Conservation (phyloP, 1,139 yeast species). For the Pichia cactophila region DNA sequence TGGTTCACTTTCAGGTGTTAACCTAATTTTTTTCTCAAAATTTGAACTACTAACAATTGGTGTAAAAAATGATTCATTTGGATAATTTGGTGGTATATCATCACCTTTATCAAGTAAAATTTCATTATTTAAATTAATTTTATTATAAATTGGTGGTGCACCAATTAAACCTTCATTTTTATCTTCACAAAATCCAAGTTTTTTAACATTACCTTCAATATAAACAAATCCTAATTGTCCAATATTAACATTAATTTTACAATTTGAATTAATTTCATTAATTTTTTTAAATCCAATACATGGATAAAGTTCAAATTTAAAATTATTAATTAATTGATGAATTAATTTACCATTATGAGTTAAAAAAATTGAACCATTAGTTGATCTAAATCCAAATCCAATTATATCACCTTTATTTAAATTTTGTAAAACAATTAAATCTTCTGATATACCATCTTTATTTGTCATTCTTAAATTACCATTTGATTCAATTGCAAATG, state of each 20-base stretch:
- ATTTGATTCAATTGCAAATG: constrained; percentile 80
- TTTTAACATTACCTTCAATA: constrained; percentile 90
- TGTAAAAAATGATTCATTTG: constrained; percentile 59
- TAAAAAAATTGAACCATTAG: constrained; percentile 76
- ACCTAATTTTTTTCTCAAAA: background rate
- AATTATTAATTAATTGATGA: constrained; percentile 75
- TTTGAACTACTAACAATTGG: constrained; percentile 17
- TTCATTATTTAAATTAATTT: constrained; percentile 31
- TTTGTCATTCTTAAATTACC: constrained; percentile 70
- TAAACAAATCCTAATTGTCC: constrained; percentile 92
- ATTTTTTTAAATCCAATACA: constrained; percentile 66
- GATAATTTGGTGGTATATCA: constrained; percentile 62
- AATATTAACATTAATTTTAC: constrained; percentile 73
- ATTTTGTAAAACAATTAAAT: constrained; percentile 67
- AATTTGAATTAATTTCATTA: constrained; percentile 39
- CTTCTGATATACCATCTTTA: constrained; percentile 40
- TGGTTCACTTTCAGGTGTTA: constrained; percentile 20
- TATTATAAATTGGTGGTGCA: constrained; percentile 67
- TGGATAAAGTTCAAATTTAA: constrained; percentile 77
- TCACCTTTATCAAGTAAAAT: constrained; percentile 65
- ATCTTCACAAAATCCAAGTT: constrained; percentile 78
- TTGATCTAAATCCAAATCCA: constrained; percentile 81
- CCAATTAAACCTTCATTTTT: constrained; percentile 65
- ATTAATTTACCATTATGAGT: constrained; percentile 87
- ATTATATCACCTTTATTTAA: constrained; percentile 81